Evolutionary conservation across 225 moss, liverwort and hornwort genomes (phyloP).

Genomic region (Polytrichum commune): DNA sequence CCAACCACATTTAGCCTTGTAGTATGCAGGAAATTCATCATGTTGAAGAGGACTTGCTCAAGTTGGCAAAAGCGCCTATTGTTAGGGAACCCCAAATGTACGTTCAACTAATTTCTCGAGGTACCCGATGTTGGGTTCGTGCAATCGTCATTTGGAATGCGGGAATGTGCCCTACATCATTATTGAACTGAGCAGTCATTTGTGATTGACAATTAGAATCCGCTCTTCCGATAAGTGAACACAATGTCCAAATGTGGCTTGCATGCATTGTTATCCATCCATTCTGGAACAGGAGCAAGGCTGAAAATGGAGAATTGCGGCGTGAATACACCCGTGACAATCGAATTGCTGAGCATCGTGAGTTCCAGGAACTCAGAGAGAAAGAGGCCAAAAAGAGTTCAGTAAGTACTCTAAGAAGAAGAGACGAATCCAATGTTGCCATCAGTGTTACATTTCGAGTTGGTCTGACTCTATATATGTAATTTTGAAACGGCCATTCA

Average conservation of each 20-base stretch:
- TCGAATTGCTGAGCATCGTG: slow-evolving; percentile 73
- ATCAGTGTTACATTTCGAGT: too few species aligned
- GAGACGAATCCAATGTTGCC: too few species aligned
- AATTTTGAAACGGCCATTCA: too few species aligned
- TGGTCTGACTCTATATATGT: too few species aligned
- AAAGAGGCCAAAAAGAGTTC: slow-evolving; percentile 31
- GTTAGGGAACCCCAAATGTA: slow-evolving; percentile 40
- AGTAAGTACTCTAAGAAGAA: slow-evolving; percentile 4
- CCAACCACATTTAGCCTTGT: not conserved
- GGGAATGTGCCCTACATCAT: too few species aligned
- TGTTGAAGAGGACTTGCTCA: slow-evolving; percentile 43
- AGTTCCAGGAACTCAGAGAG: slow-evolving; percentile 55
- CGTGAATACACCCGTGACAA: slow-evolving; percentile 68
- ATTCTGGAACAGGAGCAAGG: slow-evolving; percentile 19
- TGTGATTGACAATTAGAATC: too few species aligned
- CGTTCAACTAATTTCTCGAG: slow-evolving; percentile 16
- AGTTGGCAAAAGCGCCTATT: slow-evolving; percentile 13
- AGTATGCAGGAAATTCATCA: slow-evolving; percentile 41
- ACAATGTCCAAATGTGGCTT: too few species aligned
- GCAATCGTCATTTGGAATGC: too few species aligned
- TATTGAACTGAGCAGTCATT: too few species aligned
- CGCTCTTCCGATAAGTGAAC: too few species aligned
- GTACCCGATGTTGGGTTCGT: too few species aligned
- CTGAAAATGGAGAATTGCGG: slow-evolving; percentile 51
- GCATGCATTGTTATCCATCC: not conserved